These are phyloP conservation scores for Gossypium herbaceum DNA, from an alignment of 345 rosid genomes.

Conservation along the genomic window DNA sequence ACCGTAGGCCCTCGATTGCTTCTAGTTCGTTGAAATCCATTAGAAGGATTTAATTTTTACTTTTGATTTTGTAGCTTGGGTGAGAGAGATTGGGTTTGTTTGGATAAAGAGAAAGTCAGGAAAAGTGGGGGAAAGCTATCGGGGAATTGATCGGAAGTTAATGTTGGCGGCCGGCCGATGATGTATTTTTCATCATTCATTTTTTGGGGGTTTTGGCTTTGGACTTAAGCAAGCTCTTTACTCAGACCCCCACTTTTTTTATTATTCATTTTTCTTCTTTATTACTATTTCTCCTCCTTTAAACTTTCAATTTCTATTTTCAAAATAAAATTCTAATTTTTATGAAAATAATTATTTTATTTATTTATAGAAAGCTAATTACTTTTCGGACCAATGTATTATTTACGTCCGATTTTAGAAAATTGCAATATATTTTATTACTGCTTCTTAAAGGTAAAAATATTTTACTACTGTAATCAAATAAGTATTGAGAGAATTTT, in stretches of 20 bases:
- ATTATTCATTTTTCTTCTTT: background rate
- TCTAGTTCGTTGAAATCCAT: slow-evolving; percentile 93
- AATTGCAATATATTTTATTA: too few relatives aligned
- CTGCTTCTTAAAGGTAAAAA: too few relatives aligned
- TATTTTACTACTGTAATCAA: too few relatives aligned
- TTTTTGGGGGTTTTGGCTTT: background rate
- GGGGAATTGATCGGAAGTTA: slow-evolving; percentile 6
- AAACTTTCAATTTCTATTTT: background rate
- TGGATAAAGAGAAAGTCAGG: slow-evolving; percentile 1
- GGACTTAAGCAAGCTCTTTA: background rate
- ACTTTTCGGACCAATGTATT: too few relatives aligned
- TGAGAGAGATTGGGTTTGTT: background rate
- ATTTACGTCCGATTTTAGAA: too few relatives aligned
- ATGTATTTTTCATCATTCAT: background rate
- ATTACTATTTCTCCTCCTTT: background rate
- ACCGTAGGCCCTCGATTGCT: slow-evolving; percentile 85
- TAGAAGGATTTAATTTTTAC: background rate
- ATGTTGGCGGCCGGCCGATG: slow-evolving; percentile 11
- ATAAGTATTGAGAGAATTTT: too few relatives aligned
- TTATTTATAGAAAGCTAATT: too few relatives aligned
- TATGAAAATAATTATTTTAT: too few relatives aligned
- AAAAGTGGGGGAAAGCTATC: background rate
- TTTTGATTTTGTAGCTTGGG: background rate
- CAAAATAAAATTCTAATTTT: background rate
- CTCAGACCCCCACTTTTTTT: too few relatives aligned